phyloP scores from a whole-genome alignment of 2,329 filamentous ascomycete species.

The Lojkania enalia region DNA sequence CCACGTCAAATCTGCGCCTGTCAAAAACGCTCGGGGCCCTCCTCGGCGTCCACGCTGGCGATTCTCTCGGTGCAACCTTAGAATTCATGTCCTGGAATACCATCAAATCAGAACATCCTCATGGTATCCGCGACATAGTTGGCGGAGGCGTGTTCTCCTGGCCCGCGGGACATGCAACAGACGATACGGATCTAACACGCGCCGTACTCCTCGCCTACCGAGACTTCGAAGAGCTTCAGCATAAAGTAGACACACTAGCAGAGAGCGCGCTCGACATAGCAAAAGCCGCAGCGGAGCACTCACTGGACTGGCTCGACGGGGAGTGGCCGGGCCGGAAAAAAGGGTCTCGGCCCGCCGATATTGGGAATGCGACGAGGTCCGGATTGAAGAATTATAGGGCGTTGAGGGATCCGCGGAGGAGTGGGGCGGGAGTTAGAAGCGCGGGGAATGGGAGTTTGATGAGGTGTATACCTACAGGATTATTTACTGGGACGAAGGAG shows the following conservation, averaged over 20 bases:
- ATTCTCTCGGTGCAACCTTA: constrained; percentile 52
- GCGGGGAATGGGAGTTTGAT: constrained; percentile 55
- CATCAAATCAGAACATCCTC: constrained; percentile 43
- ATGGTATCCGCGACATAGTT: constrained; percentile 47
- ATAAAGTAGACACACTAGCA: constrained; percentile 2
- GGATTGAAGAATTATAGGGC: constrained; percentile 40
- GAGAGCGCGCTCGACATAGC: constrained; percentile 33
- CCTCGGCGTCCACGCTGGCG: constrained; percentile 53
- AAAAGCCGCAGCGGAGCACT: constrained; percentile 43
- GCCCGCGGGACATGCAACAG: constrained; percentile 51
- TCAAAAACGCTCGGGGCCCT: constrained; percentile 49
- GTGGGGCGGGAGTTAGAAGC: constrained; percentile 46
- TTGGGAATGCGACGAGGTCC: constrained; percentile 46
- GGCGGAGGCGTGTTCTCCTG: constrained; percentile 52
- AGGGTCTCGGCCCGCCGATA: constrained; percentile 43
- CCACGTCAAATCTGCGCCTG: no score
- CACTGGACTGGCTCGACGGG: constrained; percentile 50
- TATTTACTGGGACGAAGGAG: constrained; percentile 42
- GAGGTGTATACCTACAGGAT: constrained; percentile 52
- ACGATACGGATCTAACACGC: constrained; percentile 55
- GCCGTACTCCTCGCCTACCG: constrained; percentile 52
- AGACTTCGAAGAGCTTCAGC: constrained; percentile 27
- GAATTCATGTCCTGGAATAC: constrained; percentile 47
- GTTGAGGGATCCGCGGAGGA: constrained; percentile 31
- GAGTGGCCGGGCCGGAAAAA: constrained; percentile 48